Base-by-base conservation (phyloP, 129 eudicot genomes). In the Saposhnikovia divaricata region DNA sequence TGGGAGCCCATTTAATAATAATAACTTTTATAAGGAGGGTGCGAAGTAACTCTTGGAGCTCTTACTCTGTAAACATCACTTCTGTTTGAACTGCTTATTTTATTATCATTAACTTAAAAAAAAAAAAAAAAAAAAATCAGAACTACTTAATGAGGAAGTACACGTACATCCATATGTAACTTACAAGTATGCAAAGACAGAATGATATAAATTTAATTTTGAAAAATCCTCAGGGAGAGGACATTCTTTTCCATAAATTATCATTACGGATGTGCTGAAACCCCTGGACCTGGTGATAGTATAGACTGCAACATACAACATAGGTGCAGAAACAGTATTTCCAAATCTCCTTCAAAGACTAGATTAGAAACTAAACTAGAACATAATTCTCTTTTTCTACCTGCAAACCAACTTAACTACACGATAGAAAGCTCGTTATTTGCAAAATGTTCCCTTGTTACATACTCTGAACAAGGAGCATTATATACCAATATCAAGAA, bases 401-500 rank as follows among this genome's bases (percentile, higher is more conserved):
- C 72, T 65, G 37, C 19, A 65, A 65, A 65, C 39, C 72, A 23
- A 23, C 72, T 2, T 65, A 66, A 10, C 39, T 66, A 66, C 18
- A 12, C 34, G 31, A 59, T 23, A 3, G 34, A 66, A 66, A 66
- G 19, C 72, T 66, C 6, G 21, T 28, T 28, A 28, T 66, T 14
- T 66, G 72, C 72, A 65, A 65, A 65, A 65, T 14, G 72, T 3
- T 27, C 5, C 42, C 72, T 66, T 28, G 72, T 59, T 59, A n/a
- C 68, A n/a, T 4, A 28, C 21, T 27, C 40, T 5, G 72, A 66
- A 66, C 72, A 66, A 66, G 72, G 72, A 11, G 72, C 42, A 28
- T 28, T 3, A 28, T 66, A 66, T 66, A 31, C 21, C 6, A 66
- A 39, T 39, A 40, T 82, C 83, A 89, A 53, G 77, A 79, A 46